Evolutionary conservation across 352 stramenopile species (phyloP).

Genomic region (Phytophthora nicotianae): DNA sequence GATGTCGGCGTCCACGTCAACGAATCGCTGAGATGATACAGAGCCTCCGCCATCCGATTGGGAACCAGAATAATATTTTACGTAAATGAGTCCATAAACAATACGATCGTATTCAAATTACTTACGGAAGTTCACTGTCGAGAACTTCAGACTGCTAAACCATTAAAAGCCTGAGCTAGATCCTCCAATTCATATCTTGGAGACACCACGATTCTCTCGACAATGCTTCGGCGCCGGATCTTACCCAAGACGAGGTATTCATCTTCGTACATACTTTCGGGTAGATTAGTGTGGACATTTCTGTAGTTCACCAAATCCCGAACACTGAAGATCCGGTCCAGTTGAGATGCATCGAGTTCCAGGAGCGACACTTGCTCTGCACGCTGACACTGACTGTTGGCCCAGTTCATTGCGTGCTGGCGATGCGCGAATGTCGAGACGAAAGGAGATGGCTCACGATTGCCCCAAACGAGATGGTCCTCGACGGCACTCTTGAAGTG

Average conservation of each 20-base stretch:
- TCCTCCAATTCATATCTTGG: not conserved
- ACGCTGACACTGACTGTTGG: no score
- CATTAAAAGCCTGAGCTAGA: no score
- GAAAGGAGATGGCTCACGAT: no score
- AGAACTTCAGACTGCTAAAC: not conserved
- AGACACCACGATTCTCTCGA: not conserved
- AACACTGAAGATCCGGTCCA: no score
- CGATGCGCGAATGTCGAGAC: no score
- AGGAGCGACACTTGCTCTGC: no score
- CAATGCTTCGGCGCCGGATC: not conserved
- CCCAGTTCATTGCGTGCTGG: no score
- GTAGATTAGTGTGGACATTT: not conserved
- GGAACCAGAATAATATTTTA: no score
- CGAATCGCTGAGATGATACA: slow-evolving; percentile 58
- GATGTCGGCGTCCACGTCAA: slow-evolving; percentile 57
- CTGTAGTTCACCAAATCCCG: no score
- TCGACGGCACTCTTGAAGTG: no score
- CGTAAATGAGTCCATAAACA: slow-evolving; percentile 21
- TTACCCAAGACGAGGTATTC: slow-evolving; percentile 16
- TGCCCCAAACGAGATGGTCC: no score
- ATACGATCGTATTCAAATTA: slow-evolving; percentile 6
- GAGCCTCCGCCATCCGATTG: slow-evolving; percentile 56
- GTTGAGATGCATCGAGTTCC: no score
- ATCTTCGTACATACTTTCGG: slow-evolving; percentile 12
- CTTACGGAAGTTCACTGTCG: not conserved